These are phyloP conservation scores for Syzygium aromaticum DNA, from an alignment of 345 rosid genomes.

Conservation along the genomic window DNA sequence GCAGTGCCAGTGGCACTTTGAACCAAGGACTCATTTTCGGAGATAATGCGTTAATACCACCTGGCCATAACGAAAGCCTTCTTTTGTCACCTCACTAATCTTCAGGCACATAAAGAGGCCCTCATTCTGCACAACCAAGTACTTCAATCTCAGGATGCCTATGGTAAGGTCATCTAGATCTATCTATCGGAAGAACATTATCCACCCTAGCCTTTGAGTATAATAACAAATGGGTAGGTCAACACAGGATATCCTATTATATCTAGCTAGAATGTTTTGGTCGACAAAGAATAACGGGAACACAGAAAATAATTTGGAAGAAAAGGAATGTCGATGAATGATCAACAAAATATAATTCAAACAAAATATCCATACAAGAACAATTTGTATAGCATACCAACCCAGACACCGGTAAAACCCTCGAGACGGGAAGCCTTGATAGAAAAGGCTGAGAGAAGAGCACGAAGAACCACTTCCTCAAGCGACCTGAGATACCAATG, in stretches of 20 bases:
- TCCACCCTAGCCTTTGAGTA: not conserved
- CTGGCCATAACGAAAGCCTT: not conserved
- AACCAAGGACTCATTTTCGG: not conserved
- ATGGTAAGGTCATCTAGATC: not conserved
- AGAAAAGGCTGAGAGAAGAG: conserved; percentile 53
- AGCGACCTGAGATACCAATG: conserved; percentile 93
- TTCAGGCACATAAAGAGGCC: not conserved
- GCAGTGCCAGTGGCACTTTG: not conserved
- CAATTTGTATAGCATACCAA: conserved; percentile 32
- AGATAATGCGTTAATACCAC: not conserved
- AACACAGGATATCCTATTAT: not conserved
- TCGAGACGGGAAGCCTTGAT: conserved; percentile 63
- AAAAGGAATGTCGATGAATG: not conserved
- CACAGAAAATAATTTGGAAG: not conserved
- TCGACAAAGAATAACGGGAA: not conserved
- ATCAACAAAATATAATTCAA: not conserved
- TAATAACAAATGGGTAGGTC: not conserved
- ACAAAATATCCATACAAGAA: not conserved
- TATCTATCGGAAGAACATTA: not conserved
- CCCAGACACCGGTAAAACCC: conserved; percentile 90
- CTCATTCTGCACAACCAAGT: not conserved
- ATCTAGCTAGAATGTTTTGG: not conserved
- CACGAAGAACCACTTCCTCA: conserved; percentile 77
- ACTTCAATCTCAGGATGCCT: not conserved
- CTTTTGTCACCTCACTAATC: not conserved